Base-by-base conservation (phyloP, 345 rosid genomes). In the Salix viminalis region DNA sequence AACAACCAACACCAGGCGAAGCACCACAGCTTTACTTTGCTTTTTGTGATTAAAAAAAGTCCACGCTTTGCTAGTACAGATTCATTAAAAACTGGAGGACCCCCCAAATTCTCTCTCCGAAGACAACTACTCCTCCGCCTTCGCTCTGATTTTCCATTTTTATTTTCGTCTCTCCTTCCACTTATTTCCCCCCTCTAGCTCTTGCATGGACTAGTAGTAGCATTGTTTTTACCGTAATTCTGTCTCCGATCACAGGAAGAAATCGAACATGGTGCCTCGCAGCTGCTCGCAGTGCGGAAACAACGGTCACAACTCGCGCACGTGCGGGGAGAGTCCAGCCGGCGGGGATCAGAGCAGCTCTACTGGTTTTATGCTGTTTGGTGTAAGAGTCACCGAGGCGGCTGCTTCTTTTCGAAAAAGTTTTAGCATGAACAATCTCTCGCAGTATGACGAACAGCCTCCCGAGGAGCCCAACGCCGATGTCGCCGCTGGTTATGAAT, bases 261-360 rank as follows among this genome's bases (percentile, higher is more conserved):
- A 54, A 24, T 18, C 34, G 28, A 14, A 37, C 62, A 74, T n/a
- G 46, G 79, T 79, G 93, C 87, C 90, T 37, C 87, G 89, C 62
- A 87, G 89, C 54, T 89, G 92, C 80, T 89, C 91, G 30, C 92
- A 86, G 85, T 84, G 92, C 67, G 97, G 93, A 74, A 87, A 84
- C 86, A 83, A 87, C 88, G 92, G 94, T 75, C 94, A 91, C 77
- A 87, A 87, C 86, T 85, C 91, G 4, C 84, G 88, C 34, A 88
- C 90, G 0, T 87, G 92, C 72, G 83, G 71, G 8, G 89, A 84
- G 70, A 72, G 61, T 37, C 46, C 46, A 11, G 46, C 46, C 0
- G 46, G 46, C 10, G 46, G 46, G 46, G 46, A 42, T 42, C 46
- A 42, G 46, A 42, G 14, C 13, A 12, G 46, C 13, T 42, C 83